Base-by-base conservation (phyloP, 768 basidiomycete species). In the Trametes maxima region DNA sequence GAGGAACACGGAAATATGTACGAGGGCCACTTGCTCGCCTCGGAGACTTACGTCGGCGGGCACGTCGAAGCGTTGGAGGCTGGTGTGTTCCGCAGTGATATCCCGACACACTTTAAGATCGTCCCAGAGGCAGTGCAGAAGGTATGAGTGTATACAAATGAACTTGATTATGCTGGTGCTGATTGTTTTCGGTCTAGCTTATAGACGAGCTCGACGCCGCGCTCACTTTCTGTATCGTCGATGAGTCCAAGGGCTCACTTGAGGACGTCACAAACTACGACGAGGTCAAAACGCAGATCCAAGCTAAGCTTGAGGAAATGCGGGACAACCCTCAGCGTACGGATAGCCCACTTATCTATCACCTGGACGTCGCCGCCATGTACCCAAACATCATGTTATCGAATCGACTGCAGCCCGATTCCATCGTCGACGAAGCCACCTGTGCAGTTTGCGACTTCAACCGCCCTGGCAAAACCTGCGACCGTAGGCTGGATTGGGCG, bases 361-460 rank as follows among this genome's bases (percentile, higher is more conserved):
- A 99, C 74, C 76, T 98, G 69, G 97, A 99, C 69, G 97, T 99
- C 64, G 97, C 97, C 2, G 97, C 97, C 64, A 99, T 99, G 97
- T 98, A 99, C 73, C 97, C 97, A 58, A 99, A 98, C 75, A 98
- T 99, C 85, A 99, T 99, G 97, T 88, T 99, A 80, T 98, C 95
- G 17, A 99, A 99, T 72, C 92, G 97, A 36, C 82, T 99, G 2
- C 97, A 99, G 68, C 97, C 97, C 2, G 97, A 99, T 75, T 97
- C 97, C 1, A 91, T 98, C 78, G 90, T 98, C 11, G 94, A 95
- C 69, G 97, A 98, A 73, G 87, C 96, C 19, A 90, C 89, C 17
- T 99, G 97, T 70, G 97, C 97, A 1, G 95, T 98, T 1, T 99
- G 97, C 76, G 97, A 99, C 75, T 98, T 90, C 74, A 99, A 99